A percentile compares a stretch with the other conserved stretches of the same genome.
Conservation (phyloP, 208 protist genomes). For the Wallacemonas sp. region DNA sequence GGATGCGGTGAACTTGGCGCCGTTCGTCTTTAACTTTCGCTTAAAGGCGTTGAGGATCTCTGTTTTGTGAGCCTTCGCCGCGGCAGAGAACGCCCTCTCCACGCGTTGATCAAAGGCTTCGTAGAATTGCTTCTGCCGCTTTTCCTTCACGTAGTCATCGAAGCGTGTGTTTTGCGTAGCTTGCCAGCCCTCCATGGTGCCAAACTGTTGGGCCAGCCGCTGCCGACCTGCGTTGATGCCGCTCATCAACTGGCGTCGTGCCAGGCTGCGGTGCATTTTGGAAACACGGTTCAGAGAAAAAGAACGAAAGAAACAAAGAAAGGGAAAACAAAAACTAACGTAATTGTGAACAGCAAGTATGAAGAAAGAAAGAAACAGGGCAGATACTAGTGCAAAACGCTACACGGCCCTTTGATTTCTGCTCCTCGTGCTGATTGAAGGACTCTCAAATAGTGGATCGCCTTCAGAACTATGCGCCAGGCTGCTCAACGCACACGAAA, state of each 20-base stretch:
- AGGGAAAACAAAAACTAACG: neutral
- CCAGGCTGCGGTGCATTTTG: neutral
- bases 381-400: no score
- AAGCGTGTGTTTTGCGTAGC: conserved; percentile 50
- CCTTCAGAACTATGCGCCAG: no score
- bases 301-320: conserved; percentile 6
- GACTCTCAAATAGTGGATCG: no score
- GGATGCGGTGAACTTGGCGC: conserved; percentile 62
- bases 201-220: conserved; percentile 76
- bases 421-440: no score
- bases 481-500: no score
- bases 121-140: conserved; percentile 64
- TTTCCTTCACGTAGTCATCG: conserved; percentile 73
- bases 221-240: conserved; percentile 70
- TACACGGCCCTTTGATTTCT: no score
- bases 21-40: conserved; percentile 48
- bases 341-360: neutral
- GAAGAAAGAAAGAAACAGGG: neutral
- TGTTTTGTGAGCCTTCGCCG: conserved; percentile 59
- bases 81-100: conserved; percentile 67
- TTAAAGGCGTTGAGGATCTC: conserved; percentile 87
- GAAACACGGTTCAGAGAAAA: conserved; percentile 1
- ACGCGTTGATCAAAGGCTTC: conserved; percentile 89
- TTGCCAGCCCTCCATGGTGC: conserved; percentile 84
- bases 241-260: conserved; percentile 32